A percentile compares a stretch with the other conserved stretches of the same genome.
Conservation (phyloP, 495 filamentous ascomycete genomes). For the Immersiella caudata region DNA sequence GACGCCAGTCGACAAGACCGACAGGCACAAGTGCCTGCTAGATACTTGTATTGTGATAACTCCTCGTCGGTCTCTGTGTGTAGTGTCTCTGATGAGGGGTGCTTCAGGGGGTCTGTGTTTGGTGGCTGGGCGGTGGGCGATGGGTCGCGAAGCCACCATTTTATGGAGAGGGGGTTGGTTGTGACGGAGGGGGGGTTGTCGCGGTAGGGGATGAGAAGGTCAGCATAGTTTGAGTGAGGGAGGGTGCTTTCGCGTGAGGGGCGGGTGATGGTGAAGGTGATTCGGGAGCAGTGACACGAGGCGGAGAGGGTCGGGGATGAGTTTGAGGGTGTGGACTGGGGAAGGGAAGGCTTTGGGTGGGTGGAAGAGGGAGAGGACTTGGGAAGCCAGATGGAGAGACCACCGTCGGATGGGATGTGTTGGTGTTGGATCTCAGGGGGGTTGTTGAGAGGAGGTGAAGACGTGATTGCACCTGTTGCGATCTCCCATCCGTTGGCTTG, state of each 20-base stretch:
- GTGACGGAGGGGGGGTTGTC: constrained; percentile 46
- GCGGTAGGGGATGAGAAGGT: constrained; percentile 38
- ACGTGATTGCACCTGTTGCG: constrained; percentile 37
- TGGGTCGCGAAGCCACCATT: constrained; percentile 44
- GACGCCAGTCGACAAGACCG: constrained; percentile 61
- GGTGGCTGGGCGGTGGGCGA: constrained; percentile 18
- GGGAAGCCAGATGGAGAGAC: constrained; percentile 56
- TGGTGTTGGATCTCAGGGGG: constrained; percentile 48
- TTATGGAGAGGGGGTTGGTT: constrained; percentile 41
- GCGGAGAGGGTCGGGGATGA: constrained; percentile 32
- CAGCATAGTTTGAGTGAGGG: constrained; percentile 36
- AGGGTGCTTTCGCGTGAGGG: constrained; percentile 34
- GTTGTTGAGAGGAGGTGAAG: constrained; percentile 18
- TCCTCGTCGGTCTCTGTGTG: not conserved
- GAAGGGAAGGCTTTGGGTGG: not conserved
- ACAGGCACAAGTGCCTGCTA: constrained; percentile 69
- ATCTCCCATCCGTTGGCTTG: constrained; percentile 38
- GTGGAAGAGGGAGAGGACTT: constrained; percentile 4
- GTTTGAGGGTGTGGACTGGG: not conserved
- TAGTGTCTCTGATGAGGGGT: not conserved
- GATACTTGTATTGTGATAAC: constrained; percentile 47
- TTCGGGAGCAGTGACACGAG: constrained; percentile 45
- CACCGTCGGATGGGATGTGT: constrained; percentile 58
- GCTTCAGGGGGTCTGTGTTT: not conserved
- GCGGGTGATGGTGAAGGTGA: constrained; percentile 47